A percentile compares a stretch with the other conserved stretches of the same genome.
Conservation (phyloP, 768 basidiomycete species). For the Mycena belliarum region DNA sequence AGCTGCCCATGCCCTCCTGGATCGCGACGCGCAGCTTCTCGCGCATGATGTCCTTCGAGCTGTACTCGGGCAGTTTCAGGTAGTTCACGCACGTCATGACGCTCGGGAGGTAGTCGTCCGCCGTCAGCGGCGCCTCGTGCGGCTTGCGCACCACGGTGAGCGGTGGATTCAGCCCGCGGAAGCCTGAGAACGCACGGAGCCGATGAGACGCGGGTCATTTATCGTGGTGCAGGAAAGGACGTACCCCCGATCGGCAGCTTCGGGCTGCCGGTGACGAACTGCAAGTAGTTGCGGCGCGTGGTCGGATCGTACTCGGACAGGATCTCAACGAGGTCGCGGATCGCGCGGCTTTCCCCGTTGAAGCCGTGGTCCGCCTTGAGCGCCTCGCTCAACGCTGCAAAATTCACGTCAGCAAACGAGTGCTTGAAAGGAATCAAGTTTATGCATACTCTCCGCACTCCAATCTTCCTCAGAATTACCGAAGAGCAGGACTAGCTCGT, state of each 20-base stretch:
- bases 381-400: conserved; percentile 79
- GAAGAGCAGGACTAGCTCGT: conserved; percentile 94
- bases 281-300: conserved; percentile 84
- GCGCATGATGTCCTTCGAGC: conserved; percentile 79
- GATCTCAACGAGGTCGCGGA: conserved; percentile 82
- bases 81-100: conserved; percentile 99
- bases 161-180: conserved; percentile 91
- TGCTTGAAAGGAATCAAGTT: not conserved
- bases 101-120: conserved; percentile 94
- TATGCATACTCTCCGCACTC: conserved; percentile 79
- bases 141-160: conserved; percentile 97
- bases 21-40: conserved; percentile 85
- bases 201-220: not conserved
- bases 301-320: conserved; percentile 78
- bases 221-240: conserved; percentile 26
- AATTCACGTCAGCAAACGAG: conserved; percentile 6
- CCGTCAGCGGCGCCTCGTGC: conserved; percentile 85
- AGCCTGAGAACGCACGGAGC: conserved; percentile 52
- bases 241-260: conserved; percentile 93
- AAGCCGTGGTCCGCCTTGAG: conserved; percentile 98
- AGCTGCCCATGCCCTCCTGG: conserved; percentile 92
- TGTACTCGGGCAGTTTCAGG: conserved; percentile 95
- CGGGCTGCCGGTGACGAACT: conserved; percentile 97
- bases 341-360: conserved; percentile 90
- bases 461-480: conserved; percentile 99